Conservation (phyloP, 805 yeast genomes). For the Lachancea kluyveri region DNA sequence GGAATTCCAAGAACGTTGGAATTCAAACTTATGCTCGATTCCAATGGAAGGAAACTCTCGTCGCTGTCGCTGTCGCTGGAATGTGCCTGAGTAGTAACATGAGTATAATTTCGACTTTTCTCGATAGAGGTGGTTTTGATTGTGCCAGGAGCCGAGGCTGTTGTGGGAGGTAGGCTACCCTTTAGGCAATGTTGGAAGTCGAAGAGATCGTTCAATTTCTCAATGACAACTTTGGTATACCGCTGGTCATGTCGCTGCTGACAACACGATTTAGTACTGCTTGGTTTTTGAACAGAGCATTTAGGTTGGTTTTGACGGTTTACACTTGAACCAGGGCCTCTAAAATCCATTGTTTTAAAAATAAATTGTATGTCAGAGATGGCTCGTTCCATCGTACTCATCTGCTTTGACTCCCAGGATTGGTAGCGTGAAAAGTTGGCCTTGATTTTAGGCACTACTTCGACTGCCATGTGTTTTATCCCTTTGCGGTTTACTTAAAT, state of each 20-base stretch:
- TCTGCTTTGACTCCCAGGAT: slow-evolving; percentile 4
- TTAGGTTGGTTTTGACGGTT: too few species aligned
- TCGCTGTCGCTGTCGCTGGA: background rate
- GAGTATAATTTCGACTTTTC: background rate
- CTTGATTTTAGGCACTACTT: too few species aligned
- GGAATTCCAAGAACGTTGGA: slow-evolving; percentile 5
- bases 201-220: slow-evolving; percentile 9
- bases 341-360: slow-evolving; percentile 3
- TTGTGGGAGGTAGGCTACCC: too few species aligned
- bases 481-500: too few species aligned
- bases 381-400: slow-evolving; percentile 1
- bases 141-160: too few species aligned
- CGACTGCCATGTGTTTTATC: too few species aligned
- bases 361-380: slow-evolving; percentile 2
- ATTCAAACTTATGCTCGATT: background rate
- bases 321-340: too few species aligned
- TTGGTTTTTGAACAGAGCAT: too few species aligned
- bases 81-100: background rate
- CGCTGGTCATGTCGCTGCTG: too few species aligned
- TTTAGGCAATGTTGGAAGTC: slow-evolving; percentile 7
- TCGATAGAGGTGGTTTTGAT: background rate
- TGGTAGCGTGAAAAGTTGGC: slow-evolving; percentile 1
- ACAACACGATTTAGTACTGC: too few species aligned
- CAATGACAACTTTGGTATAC: slow-evolving; percentile 2
- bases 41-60: slow-evolving; percentile 1